These are phyloP conservation scores for Epichloe baconii DNA, from an alignment of 2,329 filamentous ascomycete genomes.

Conservation along the genomic window DNA sequence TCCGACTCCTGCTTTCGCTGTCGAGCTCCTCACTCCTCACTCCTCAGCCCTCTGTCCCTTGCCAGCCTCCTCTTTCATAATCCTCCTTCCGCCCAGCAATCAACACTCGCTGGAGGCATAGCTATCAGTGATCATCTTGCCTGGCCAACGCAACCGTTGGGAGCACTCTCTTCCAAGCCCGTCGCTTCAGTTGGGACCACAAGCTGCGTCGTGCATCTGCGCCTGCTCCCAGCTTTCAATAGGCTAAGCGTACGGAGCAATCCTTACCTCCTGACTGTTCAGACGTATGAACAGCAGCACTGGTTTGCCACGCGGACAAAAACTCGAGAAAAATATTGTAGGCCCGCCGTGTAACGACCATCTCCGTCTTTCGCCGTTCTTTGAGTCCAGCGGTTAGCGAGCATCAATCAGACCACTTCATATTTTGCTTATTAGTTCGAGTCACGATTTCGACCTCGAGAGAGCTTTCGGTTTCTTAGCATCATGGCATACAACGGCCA, in stretches of 20 bases:
- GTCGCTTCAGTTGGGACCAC: not conserved
- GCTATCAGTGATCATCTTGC: not conserved
- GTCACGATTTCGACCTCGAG: constrained; percentile 9
- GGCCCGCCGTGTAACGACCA: not conserved
- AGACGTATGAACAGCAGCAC: not conserved
- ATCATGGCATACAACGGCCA: constrained; percentile 49
- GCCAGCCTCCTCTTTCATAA: too few relatives aligned
- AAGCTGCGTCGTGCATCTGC: not conserved
- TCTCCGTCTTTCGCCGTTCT: not conserved
- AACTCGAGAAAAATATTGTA: not conserved
- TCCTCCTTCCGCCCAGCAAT: not conserved
- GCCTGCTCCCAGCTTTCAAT: not conserved
- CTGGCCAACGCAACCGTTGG: not conserved
- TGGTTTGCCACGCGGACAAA: not conserved
- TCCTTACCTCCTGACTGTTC: not conserved
- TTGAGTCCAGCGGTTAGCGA: not conserved
- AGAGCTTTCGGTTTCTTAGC: constrained; percentile 10
- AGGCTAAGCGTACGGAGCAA: not conserved
- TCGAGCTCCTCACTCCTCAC: not conserved
- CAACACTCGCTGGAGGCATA: not conserved
- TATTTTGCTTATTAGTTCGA: not conserved
- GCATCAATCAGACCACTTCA: not conserved
- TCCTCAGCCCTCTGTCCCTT: not conserved
- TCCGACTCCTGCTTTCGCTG: not conserved
- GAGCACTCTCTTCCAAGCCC: constrained; percentile 7